Percentiles rank a stretch among this genome's conserved stretches.
Conservation (phyloP, 139 green algal genomes). For the Mychonastes homosphaera region DNA sequence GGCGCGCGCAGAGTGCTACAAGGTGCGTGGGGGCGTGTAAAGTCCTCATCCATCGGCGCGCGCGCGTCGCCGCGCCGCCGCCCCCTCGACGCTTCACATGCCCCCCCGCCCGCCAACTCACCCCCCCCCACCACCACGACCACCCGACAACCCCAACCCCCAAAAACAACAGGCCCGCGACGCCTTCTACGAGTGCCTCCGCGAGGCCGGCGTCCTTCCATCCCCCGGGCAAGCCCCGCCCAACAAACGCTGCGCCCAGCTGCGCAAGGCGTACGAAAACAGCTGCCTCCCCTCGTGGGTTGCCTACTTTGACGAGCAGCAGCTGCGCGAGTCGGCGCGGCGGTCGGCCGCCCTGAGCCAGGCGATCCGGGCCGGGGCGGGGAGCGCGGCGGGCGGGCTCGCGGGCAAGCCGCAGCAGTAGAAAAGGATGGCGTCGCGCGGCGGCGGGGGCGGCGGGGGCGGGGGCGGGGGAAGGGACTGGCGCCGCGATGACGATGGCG, state of each 20-base stretch:
- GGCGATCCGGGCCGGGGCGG: constrained; percentile 30
- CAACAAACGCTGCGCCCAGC: constrained; percentile 31
- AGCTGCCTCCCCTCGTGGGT: constrained; percentile 59
- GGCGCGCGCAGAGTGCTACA: constrained; percentile 25
- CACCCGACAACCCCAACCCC: background rate
- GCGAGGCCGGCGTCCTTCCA: constrained; percentile 28
- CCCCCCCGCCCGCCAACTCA: background rate
- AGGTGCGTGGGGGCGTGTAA: constrained; percentile 9
- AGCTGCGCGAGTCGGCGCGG: constrained; percentile 35
- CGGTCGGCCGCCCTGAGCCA: constrained; percentile 30
- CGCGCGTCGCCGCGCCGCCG: background rate
- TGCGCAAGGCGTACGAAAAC: constrained; percentile 39
- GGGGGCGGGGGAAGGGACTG: too few relatives aligned
- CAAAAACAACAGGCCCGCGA: constrained; percentile 44
- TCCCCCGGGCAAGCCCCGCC: constrained; percentile 22
- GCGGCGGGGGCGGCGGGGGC: too few relatives aligned
- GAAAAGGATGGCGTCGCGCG: too few relatives aligned
- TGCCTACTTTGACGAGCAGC: constrained; percentile 56
- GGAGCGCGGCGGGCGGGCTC: constrained; percentile 27
- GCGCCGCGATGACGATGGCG: too few relatives aligned
- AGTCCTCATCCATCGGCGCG: background rate
- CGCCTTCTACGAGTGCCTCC: constrained; percentile 48
- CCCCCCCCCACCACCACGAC: background rate
- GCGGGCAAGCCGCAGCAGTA: constrained; percentile 29
- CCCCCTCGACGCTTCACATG: background rate